Conservation (phyloP, 2,329 filamentous ascomycete genomes). For the Beauveria varroae region DNA sequence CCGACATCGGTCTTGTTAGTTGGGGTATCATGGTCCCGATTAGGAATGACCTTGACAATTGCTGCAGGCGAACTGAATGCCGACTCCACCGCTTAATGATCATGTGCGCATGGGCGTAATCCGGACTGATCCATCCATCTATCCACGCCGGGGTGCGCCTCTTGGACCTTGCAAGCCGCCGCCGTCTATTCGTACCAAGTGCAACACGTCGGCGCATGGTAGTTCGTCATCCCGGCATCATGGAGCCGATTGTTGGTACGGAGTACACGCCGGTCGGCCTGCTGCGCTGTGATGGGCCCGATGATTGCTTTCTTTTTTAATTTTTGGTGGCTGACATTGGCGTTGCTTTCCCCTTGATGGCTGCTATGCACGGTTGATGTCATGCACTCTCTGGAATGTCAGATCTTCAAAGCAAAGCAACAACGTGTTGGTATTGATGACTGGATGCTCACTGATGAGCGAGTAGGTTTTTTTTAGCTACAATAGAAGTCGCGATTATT, state of each 20-base stretch:
- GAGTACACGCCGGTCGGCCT: neutral
- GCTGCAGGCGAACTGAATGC: slow-evolving; percentile 7
- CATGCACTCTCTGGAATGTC: neutral
- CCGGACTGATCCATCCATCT: slow-evolving; percentile 5
- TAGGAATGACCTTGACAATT: slow-evolving; percentile 12
- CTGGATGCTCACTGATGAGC: too few species aligned
- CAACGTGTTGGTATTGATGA: neutral
- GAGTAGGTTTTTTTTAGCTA: too few species aligned
- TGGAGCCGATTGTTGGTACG: neutral
- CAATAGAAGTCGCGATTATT: fast-evolving
- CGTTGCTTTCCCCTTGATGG: neutral
- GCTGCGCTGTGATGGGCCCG: neutral
- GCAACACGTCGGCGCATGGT: neutral
- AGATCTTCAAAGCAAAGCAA: neutral
- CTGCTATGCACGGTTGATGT: neutral
- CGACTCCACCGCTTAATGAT: slow-evolving; percentile 8
- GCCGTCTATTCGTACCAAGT: neutral
- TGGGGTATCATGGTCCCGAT: slow-evolving; percentile 5
- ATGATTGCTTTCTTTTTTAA: neutral
- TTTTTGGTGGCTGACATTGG: neutral
- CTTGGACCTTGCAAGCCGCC: neutral
- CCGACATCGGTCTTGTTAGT: slow-evolving; percentile 12
- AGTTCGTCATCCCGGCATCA: slow-evolving; percentile 4
- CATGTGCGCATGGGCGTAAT: slow-evolving; percentile 7
- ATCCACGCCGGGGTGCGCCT: slow-evolving; percentile 5